phyloP scores from a whole-genome alignment of 176 grass and related monocot species.

The Aegilops longissima region DNA sequence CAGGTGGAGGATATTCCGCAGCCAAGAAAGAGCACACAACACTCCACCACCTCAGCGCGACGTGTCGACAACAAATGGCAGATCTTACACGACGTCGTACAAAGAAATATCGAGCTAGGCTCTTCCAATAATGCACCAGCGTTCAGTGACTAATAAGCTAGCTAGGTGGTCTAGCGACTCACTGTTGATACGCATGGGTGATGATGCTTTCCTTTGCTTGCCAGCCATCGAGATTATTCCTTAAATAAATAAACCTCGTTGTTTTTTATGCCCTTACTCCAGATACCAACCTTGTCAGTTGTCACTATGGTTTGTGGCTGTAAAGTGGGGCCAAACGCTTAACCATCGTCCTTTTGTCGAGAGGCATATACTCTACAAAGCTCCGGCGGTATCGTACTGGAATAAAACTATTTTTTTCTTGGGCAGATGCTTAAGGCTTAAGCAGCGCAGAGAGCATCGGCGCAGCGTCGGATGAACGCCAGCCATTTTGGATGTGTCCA shows the following conservation, averaged over 20 bases:
- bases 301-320: background rate
- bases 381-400: background rate
- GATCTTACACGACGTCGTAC: background rate
- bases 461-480: constrained; percentile 44
- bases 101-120: background rate
- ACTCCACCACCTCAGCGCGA: background rate
- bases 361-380: background rate
- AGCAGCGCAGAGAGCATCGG: background rate
- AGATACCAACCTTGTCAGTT: background rate
- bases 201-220: background rate
- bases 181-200: background rate
- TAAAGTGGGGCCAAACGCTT: background rate
- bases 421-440: background rate
- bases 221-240: background rate
- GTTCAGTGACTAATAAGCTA: background rate
- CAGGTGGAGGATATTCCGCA: background rate
- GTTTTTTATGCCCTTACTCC: background rate
- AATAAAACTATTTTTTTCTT: background rate
- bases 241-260: background rate
- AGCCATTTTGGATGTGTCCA: background rate
- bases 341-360: background rate
- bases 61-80: background rate
- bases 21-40: background rate
- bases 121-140: background rate
- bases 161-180: constrained; percentile 14